Evolutionary conservation across 1,139 yeast genomes (phyloP), one percentile per base, ranked within the genome.

Genomic region (Suhomyces coccinellae): DNA sequence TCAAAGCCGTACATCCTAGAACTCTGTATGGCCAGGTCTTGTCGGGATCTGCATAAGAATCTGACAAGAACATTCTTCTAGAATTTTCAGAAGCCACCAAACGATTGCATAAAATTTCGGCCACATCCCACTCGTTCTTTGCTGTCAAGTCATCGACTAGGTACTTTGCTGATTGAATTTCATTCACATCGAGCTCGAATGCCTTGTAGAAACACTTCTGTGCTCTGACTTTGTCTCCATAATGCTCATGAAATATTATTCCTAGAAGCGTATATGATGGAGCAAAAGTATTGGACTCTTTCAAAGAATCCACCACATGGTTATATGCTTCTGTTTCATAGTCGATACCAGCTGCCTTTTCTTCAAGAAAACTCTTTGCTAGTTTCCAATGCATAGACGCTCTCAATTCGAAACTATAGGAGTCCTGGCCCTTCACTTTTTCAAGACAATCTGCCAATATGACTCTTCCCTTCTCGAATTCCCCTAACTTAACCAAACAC

Each of bases 191-290:
- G 33, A 93, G 67, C 58, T 93, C 98, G 61, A 93, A 88, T 0
- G 98, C 97, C 57, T 84, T 87, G 61, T 85, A 83, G 61, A 85
- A 93, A 64, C 97, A 91, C 59, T 88, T 90, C 47, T 85, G 84
- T 0, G 97, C 95, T 45, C 95, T 75, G 0, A 68, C 69, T 15
- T 64, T 62, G 58, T 91, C 97, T 5, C 72, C 67, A 49, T 76
- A 81, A 43, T 75, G 69, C 1, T 77, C 74, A 6, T 77, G 65
- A 56, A 89, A 90, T 28, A 89, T 72, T 33, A 77, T 62, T 27
- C 99, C 99, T 17, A 93, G 67, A 1, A 88, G 75, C 0, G 97
- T 84, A 59, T 83, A 91, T 0, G 95, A 79, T 2, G 93, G 83
- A 0, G 96, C 90, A 62, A 73, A 79, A 29, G 76, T 79, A 37